These are phyloP conservation scores for Paramyrothecium sp. DNA, from an alignment of 2,329 filamentous ascomycete species.

Conservation along the genomic window DNA sequence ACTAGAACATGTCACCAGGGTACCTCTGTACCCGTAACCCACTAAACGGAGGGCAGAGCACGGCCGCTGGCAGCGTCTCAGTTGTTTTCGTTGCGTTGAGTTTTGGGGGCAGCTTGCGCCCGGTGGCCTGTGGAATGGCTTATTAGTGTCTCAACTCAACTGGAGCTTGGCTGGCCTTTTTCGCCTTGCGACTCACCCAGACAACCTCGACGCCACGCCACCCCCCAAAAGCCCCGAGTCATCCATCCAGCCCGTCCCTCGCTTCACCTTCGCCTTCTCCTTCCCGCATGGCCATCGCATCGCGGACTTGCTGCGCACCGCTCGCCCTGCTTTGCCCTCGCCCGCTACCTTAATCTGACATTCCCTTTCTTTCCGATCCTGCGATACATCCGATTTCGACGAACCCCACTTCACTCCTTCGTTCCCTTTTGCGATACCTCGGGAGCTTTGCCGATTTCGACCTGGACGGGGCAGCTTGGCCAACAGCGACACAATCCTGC, in stretches of 20 bases:
- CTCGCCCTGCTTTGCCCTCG: not conserved
- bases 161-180: not conserved
- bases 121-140: not conserved
- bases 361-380: not conserved
- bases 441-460: not conserved
- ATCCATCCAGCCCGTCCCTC: not conserved
- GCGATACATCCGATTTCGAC: not conserved
- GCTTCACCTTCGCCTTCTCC: not conserved
- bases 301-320: not conserved
- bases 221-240: not conserved
- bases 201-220: not conserved
- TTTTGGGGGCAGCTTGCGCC: too few species aligned
- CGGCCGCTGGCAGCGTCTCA: too few species aligned
- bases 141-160: not conserved
- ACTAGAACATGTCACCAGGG: too few species aligned
- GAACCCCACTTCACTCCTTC: not conserved
- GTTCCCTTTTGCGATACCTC: not conserved
- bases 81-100: too few species aligned
- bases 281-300: not conserved
- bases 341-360: not conserved
- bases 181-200: not conserved
- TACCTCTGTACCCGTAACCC: too few species aligned
- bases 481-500: not conserved
- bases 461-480: not conserved
- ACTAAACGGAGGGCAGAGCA: too few species aligned